phyloP scores from a whole-genome alignment of 2,329 filamentous ascomycete species.

The Emydomyces testavorans region DNA sequence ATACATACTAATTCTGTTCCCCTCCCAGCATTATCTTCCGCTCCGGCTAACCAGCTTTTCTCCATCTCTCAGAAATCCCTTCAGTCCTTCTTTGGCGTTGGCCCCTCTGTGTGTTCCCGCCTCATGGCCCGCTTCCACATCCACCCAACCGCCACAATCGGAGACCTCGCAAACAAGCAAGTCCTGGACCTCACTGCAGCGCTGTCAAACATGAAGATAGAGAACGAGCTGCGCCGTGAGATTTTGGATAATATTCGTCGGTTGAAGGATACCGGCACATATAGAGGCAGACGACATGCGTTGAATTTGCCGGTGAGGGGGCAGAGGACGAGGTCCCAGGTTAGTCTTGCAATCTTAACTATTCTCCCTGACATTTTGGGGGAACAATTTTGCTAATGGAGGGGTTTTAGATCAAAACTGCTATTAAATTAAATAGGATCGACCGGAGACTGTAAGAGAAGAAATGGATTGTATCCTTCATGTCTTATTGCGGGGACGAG shows the following conservation, averaged over 20 bases:
- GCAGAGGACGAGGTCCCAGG: slow-evolving; percentile 73
- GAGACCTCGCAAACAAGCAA: slow-evolving; percentile 61
- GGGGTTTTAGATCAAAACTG: slow-evolving; percentile 43
- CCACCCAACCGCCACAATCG: slow-evolving; percentile 69
- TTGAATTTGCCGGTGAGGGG: slow-evolving; percentile 86
- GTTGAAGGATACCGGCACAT: slow-evolving; percentile 80
- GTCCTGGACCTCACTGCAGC: slow-evolving; percentile 73
- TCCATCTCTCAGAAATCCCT: slow-evolving; percentile 43
- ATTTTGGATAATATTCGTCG: slow-evolving; percentile 76
- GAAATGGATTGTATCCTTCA: not conserved
- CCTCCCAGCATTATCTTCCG: too few species aligned
- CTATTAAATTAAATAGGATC: slow-evolving; percentile 47
- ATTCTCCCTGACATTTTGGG: not conserved
- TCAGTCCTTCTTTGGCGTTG: slow-evolving; percentile 76
- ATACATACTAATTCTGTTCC: too few species aligned
- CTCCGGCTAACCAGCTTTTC: too few species aligned
- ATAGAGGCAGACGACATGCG: slow-evolving; percentile 79
- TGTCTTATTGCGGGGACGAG: not conserved
- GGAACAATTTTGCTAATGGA: slow-evolving; percentile 14
- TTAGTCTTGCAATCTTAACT: slow-evolving; percentile 21
- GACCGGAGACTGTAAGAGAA: slow-evolving; percentile 38
- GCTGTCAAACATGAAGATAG: slow-evolving; percentile 82
- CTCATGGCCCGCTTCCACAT: slow-evolving; percentile 86
- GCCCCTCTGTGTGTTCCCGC: slow-evolving; percentile 54
- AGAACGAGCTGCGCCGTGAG: slow-evolving; percentile 69